A percentile compares a stretch with the other conserved stretches of the same genome.
Evolutionary conservation across 2,329 filamentous ascomycete genomes (phyloP).

Genomic region (Verticillium longisporum): DNA sequence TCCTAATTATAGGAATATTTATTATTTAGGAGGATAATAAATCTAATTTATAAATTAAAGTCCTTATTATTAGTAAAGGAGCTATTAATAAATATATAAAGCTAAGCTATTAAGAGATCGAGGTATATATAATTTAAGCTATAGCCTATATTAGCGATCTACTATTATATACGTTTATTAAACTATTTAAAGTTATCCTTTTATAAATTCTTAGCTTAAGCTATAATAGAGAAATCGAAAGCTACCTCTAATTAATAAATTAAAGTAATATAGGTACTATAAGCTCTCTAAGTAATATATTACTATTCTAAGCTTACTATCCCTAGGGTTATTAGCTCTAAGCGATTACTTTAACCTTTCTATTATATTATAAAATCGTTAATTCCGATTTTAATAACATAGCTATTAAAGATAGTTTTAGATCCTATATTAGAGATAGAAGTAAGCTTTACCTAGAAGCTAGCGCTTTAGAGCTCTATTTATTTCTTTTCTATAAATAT

Average conservation of each 20-base stretch:
- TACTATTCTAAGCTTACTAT: background rate
- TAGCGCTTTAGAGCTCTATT: background rate
- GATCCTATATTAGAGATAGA: background rate
- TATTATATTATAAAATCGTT: background rate
- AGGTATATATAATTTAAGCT: background rate
- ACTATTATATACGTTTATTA: background rate
- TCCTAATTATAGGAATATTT: background rate
- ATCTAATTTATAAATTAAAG: background rate
- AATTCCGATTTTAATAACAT: background rate
- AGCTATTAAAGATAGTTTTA: background rate
- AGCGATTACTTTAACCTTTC: background rate
- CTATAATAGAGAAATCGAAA: background rate
- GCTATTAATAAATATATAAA: background rate
- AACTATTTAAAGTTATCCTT: background rate
- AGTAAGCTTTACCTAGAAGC: background rate
- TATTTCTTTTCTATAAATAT: background rate
- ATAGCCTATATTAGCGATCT: background rate
- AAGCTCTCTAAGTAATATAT: background rate
- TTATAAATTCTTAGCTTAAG: background rate
- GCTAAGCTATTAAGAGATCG: background rate
- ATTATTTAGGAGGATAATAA: background rate
- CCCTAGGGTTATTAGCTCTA: background rate
- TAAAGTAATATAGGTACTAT: background rate
- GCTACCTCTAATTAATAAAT: background rate
- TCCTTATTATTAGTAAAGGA: background rate